A percentile compares a stretch with the other conserved stretches of the same genome.
phyloP scores from a whole-genome alignment of 495 filamentous ascomycete species.

The Podospora bellae-mahoneyi region DNA sequence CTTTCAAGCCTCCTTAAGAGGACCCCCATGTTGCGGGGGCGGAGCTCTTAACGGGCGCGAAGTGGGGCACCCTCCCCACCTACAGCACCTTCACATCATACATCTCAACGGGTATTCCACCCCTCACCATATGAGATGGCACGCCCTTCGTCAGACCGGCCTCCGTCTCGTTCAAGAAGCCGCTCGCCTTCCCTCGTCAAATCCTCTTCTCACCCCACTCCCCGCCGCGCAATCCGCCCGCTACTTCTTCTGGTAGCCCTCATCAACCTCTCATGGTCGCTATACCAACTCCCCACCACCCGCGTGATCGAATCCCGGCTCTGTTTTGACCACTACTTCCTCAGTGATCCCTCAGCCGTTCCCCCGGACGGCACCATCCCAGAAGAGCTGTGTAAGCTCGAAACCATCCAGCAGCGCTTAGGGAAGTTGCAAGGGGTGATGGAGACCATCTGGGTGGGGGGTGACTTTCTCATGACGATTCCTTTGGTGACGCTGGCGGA shows the following conservation, averaged over 20 bases:
- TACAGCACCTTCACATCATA: not conserved
- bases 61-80: conserved; percentile 1
- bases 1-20: too few species aligned
- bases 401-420: conserved; percentile 42
- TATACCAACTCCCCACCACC: conserved; percentile 48
- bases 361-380: conserved; percentile 38
- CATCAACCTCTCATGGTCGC: conserved; percentile 42
- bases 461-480: conserved; percentile 48
- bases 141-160: not conserved
- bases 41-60: not conserved
- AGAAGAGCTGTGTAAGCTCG: conserved; percentile 47
- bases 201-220: not conserved
- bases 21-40: not conserved
- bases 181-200: not conserved
- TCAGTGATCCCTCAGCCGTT: conserved; percentile 32
- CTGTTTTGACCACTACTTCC: conserved; percentile 45
- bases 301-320: conserved; percentile 47
- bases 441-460: conserved; percentile 45
- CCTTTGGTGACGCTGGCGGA: conserved; percentile 42
- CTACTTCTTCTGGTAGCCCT: conserved; percentile 41
- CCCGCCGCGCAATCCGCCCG: conserved; percentile 26
- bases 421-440: conserved; percentile 44
- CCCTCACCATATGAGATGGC: not conserved
- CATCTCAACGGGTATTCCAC: not conserved
- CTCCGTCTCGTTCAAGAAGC: not conserved